Percentiles rank a stretch among this genome's conserved stretches.
These are phyloP conservation scores for Mycosphaerella arachidis DNA, from an alignment of 2,329 filamentous ascomycete genomes.

Conservation along the genomic window DNA sequence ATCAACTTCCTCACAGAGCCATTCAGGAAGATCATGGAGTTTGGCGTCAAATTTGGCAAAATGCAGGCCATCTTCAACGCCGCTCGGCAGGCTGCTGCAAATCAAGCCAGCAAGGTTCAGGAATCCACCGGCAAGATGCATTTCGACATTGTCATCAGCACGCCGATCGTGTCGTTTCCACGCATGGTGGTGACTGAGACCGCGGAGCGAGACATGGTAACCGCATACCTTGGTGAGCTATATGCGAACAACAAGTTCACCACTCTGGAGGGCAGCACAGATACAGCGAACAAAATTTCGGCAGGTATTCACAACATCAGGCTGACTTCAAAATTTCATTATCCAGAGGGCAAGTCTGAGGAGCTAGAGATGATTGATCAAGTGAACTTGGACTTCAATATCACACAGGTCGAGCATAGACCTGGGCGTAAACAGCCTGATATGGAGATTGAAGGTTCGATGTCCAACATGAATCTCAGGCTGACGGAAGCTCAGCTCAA, in stretches of 20 bases:
- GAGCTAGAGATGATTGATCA: slow-evolving; percentile 96
- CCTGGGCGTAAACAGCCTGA: slow-evolving; percentile 75
- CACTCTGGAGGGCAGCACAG: slow-evolving; percentile 70
- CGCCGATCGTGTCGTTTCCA: slow-evolving; percentile 93
- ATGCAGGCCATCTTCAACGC: slow-evolving; percentile 99
- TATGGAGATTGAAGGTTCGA: slow-evolving; percentile 81
- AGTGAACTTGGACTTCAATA: slow-evolving; percentile 86
- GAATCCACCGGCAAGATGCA: slow-evolving; percentile 86
- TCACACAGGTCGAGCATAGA: slow-evolving; percentile 86
- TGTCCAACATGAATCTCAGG: slow-evolving; percentile 88
- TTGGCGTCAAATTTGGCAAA: slow-evolving; percentile 96
- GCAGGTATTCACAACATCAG: slow-evolving; percentile 89
- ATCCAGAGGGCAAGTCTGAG: slow-evolving; percentile 65
- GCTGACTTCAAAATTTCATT: slow-evolving; percentile 85
- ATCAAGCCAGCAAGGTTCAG: slow-evolving; percentile 88
- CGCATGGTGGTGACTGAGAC: slow-evolving; percentile 66
- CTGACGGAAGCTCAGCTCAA: slow-evolving; percentile 88
- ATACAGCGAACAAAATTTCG: slow-evolving; percentile 81
- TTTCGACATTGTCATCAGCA: slow-evolving; percentile 89
- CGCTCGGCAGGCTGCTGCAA: slow-evolving; percentile 86
- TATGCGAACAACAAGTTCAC: slow-evolving; percentile 93
- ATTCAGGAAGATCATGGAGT: slow-evolving; percentile 96
- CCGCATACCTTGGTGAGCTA: slow-evolving; percentile 92
- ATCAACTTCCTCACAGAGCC: slow-evolving; percentile 96
- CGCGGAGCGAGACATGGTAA: slow-evolving; percentile 74